A percentile compares a stretch with the other conserved stretches of the same genome.
These are phyloP conservation scores for Quercus ilex DNA, from an alignment of 306 rosid genomes.

Conservation along the genomic window DNA sequence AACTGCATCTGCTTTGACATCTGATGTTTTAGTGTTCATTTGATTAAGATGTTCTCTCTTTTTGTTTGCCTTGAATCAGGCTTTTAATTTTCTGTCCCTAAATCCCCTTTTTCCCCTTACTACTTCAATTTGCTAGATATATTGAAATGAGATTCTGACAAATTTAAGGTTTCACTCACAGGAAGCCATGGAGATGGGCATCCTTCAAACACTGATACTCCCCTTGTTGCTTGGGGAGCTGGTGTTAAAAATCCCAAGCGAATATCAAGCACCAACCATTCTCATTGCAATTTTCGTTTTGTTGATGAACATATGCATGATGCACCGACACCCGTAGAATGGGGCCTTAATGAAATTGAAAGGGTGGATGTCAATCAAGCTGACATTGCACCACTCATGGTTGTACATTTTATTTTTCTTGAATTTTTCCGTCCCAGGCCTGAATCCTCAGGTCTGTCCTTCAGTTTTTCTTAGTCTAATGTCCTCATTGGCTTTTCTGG, in stretches of 20 bases:
- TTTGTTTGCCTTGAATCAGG: background rate
- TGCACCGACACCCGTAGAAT: conserved; percentile 69
- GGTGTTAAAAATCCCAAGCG: conserved; percentile 78
- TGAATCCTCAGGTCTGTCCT: conserved; percentile 9
- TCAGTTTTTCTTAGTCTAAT: conserved; percentile 33
- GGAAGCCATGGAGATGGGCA: conserved; percentile 98
- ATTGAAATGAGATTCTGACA: conserved; percentile 9
- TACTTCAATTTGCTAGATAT: conserved; percentile 6
- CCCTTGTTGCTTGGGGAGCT: conserved; percentile 96
- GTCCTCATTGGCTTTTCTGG: conserved; percentile 29
- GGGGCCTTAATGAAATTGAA: conserved; percentile 81
- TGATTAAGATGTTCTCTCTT: background rate
- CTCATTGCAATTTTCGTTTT: conserved; percentile 66
- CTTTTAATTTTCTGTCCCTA: background rate
- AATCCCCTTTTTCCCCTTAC: background rate
- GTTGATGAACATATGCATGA: conserved; percentile 83
- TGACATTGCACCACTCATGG: conserved; percentile 93
- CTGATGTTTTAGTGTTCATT: background rate
- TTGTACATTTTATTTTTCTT: conserved; percentile 25
- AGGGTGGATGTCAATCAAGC: conserved; percentile 96
- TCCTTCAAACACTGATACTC: conserved; percentile 90
- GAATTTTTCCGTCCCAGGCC: conserved; percentile 2
- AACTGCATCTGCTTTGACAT: background rate
- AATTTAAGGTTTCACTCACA: conserved; percentile 25
- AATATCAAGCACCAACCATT: conserved; percentile 62